These are phyloP conservation scores for Tephrocybe sp. DNA, from an alignment of 768 basidiomycete genomes.

Conservation along the genomic window DNA sequence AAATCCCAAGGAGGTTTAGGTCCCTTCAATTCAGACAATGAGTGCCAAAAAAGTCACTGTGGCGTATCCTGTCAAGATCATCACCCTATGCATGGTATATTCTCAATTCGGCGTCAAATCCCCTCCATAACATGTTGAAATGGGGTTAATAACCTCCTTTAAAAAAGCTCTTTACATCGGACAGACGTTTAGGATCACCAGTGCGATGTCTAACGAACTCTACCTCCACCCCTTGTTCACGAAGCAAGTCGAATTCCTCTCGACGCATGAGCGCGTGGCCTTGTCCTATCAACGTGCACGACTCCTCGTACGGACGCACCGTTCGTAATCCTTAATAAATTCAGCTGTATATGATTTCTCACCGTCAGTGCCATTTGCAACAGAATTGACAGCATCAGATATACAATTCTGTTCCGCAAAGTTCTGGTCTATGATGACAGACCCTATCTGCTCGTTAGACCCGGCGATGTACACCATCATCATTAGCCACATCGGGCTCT, in stretches of 20 bases:
- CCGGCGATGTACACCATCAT: conserved; percentile 55
- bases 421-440: conserved; percentile 57
- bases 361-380: conserved; percentile 9
- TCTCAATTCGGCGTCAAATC: no score
- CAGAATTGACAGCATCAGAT: conserved; percentile 45
- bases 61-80: no score
- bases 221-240: conserved; percentile 48
- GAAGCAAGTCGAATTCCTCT: conserved; percentile 40
- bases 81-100: no score
- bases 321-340: conserved; percentile 30
- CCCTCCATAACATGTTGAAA: no score
- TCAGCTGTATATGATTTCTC: not conserved
- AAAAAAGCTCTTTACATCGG: no score
- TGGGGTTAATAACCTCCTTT: no score
- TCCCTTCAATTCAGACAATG: no score
- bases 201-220: conserved; percentile 41
- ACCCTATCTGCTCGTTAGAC: conserved; percentile 52
- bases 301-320: conserved; percentile 47
- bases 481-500: conserved; percentile 49
- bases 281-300: conserved; percentile 52
- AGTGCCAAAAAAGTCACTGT: no score
- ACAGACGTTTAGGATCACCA: no score
- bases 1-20: no score
- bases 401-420: conserved; percentile 46
- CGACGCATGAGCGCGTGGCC: conserved; percentile 44